Evolutionary conservation across 352 stramenopile genomes (phyloP).

Genomic region (Pythium coloratum): DNA sequence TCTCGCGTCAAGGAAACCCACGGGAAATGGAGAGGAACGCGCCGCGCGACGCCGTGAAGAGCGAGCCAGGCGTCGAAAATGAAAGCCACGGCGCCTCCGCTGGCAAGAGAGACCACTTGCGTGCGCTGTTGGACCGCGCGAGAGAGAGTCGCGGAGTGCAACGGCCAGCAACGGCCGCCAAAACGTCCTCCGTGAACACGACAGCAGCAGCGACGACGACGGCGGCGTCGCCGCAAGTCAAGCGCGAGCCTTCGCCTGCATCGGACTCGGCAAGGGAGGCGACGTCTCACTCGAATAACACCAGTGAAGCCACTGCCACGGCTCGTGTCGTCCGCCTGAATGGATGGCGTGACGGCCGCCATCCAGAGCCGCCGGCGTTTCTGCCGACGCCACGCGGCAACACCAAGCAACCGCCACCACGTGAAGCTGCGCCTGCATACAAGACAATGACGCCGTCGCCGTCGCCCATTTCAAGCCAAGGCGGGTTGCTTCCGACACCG

Average conservation of each 20-base stretch:
- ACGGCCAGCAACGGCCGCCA: not conserved
- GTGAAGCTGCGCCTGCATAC: not conserved
- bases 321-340: not conserved
- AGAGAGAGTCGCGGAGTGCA: slow-evolving; percentile 23
- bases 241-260: slow-evolving; percentile 11
- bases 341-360: not conserved
- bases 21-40: not conserved
- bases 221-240: not conserved
- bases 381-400: slow-evolving; percentile 5
- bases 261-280: not conserved
- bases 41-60: not conserved
- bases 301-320: not conserved
- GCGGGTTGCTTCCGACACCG: slow-evolving; percentile 1
- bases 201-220: not conserved
- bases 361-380: not conserved
- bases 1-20: not conserved
- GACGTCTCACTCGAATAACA: not conserved
- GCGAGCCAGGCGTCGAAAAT: not conserved
- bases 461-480: not conserved
- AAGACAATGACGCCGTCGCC: not conserved
- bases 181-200: not conserved
- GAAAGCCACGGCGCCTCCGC: not conserved
- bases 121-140: slow-evolving; percentile 45
- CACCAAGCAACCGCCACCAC: not conserved
- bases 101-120: slow-evolving; percentile 25